Evolutionary conservation across 805 yeast genomes (phyloP), one percentile per base, ranked within the genome.

Genomic region (Kodamaea hsintzibuensis): DNA sequence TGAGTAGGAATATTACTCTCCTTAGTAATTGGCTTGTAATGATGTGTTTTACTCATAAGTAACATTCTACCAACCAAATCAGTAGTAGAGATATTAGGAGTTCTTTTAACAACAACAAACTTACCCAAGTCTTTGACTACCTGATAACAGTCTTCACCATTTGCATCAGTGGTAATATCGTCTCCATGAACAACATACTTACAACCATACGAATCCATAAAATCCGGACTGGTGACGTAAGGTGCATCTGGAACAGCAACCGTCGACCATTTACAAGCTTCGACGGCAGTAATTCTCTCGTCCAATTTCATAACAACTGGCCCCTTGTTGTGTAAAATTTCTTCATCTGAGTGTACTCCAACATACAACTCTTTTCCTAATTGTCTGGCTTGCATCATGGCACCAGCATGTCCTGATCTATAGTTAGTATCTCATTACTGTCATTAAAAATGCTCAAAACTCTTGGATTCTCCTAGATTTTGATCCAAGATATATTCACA

Each of bases 101-200:
- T 95, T 60, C 99, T 78, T 70, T 89, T 91, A 44, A 95, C 98
- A n/a, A 90, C 91, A 17, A 86, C 80, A 67, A 93, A 89, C 60
- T 93, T 73, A n/a, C 96, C 96, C 65, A 83, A 71, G 51, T 89
- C 90, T 67, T 93, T 92, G 60, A 92, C 89, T 22, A 69, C 78
- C 54, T 88, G 86, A 71, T 95, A 95, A 64, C 98, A 91, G 71
- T 95, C 99, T 53, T 89, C 85, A 1, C 99, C 99, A 64, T 90
- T 80, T 13, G 97, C 97, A 70, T 95, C 98, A 1, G 98, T 89
- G 22, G 98, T 95, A 60, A 95, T 91, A 66, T 95, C 99, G 70
- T 95, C 99, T 6, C 99, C 99, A 69, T 95, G 99, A 9, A 95
- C 97, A n/a, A 95, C 99, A 67, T 85, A 95, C 64, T 83, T 72